phyloP scores from a whole-genome alignment of 768 basidiomycete species.

The Suillus alpinus region DNA sequence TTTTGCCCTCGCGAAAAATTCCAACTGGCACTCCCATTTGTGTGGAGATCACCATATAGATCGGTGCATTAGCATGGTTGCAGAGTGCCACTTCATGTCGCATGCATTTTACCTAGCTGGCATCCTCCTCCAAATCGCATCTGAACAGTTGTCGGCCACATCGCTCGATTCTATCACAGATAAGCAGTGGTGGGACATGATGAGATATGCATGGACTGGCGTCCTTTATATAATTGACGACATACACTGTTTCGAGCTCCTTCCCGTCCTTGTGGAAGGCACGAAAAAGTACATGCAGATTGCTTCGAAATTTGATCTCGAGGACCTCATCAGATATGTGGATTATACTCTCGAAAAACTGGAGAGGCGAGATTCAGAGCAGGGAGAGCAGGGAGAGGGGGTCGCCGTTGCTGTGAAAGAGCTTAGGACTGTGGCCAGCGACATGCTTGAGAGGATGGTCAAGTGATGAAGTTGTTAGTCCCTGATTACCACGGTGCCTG shows the following conservation, averaged over 20 bases:
- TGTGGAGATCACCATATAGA: neutral
- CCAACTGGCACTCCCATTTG: neutral
- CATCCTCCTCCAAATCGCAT: neutral
- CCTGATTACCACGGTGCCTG: no score
- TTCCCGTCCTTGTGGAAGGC: neutral
- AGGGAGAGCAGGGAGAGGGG: no score
- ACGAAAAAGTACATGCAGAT: neutral
- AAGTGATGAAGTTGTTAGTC: no score
- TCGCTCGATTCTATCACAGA: neutral
- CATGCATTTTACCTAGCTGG: neutral
- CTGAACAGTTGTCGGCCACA: neutral
- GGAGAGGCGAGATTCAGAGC: no score
- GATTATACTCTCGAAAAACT: no score
- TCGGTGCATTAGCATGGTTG: neutral
- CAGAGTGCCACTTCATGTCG: accelerated
- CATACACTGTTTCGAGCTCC: neutral
- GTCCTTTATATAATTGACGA: neutral
- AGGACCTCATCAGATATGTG: no score
- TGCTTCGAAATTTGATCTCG: no score
- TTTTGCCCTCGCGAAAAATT: neutral
- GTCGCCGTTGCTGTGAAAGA: no score
- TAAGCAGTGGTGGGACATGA: neutral
- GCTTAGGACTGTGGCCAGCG: no score
- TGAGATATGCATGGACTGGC: accelerated
- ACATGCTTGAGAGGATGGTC: no score